Conservation (phyloP, 2,329 filamentous ascomycete genomes). For the Alternaria solani region DNA sequence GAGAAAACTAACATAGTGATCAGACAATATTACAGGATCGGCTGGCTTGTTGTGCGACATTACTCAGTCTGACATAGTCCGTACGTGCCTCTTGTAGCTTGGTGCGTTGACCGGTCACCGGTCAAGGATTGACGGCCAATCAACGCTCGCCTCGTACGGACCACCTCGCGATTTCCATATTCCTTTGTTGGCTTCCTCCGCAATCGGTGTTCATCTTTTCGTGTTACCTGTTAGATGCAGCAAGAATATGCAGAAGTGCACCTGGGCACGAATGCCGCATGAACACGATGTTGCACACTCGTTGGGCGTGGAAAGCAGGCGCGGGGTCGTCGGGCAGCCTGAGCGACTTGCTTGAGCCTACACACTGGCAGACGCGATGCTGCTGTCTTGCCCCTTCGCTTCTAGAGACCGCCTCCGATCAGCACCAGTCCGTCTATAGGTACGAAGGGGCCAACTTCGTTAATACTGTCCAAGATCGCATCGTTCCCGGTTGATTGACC, state of each 20-base stretch:
- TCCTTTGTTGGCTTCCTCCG: constrained; percentile 12
- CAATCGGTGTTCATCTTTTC: constrained; percentile 13
- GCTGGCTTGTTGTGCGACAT: background rate
- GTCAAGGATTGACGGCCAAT: constrained; percentile 22
- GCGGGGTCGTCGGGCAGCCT: constrained; percentile 7
- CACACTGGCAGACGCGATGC: background rate
- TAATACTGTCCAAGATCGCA: background rate
- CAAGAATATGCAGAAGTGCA: constrained; percentile 7
- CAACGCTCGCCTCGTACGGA: constrained; percentile 1
- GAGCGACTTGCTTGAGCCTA: background rate
- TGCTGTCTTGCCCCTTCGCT: background rate
- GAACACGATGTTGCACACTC: constrained; percentile 12
- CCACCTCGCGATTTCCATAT: constrained; percentile 13
- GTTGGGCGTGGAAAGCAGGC: constrained; percentile 3
- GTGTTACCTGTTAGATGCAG: constrained; percentile 11
- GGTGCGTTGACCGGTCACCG: constrained; percentile 13
- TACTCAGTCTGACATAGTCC: background rate
- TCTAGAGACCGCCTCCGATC: background rate
- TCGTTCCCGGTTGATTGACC: constrained; percentile 15
- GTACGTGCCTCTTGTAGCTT: background rate
- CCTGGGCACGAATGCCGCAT: constrained; percentile 5
- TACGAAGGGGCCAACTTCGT: constrained; percentile 12
- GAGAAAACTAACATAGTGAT: background rate
- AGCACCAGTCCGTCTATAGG: background rate
- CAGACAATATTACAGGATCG: background rate